phyloP scores from a whole-genome alignment of 108 stramenopile species.

The Hondaea fermentalgiana region DNA sequence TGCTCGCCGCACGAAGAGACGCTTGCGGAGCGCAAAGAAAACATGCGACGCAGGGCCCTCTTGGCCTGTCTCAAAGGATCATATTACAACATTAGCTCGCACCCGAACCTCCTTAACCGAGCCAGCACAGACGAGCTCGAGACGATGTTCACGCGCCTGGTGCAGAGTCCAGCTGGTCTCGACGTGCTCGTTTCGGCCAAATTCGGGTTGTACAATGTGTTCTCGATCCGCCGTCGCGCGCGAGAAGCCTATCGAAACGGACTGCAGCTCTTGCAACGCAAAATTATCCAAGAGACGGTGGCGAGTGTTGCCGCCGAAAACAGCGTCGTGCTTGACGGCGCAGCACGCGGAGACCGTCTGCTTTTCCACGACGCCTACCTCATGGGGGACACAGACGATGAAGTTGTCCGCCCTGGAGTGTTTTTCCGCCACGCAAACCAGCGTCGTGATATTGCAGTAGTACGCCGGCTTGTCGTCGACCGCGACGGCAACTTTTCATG shows the following conservation, averaged over 20 bases:
- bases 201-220: neutral
- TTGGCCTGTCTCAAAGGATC: neutral
- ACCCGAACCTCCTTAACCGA: neutral
- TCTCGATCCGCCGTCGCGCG: neutral
- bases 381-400: neutral
- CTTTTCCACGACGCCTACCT: neutral
- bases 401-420: neutral
- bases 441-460: neutral
- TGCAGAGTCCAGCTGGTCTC: neutral
- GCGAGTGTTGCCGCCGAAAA: neutral
- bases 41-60: neutral
- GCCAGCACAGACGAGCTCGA: neutral
- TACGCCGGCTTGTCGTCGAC: neutral
- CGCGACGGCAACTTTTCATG: neutral
- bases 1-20: no score
- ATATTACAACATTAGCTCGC: neutral
- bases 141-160: neutral
- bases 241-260: neutral
- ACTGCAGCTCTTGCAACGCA: neutral
- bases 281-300: neutral
- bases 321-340: neutral
- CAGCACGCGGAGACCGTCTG: neutral
- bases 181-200: neutral
- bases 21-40: neutral
- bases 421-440: neutral